Base-by-base conservation (phyloP, 2,329 filamentous ascomycete species). In the Penicillium sp. region DNA sequence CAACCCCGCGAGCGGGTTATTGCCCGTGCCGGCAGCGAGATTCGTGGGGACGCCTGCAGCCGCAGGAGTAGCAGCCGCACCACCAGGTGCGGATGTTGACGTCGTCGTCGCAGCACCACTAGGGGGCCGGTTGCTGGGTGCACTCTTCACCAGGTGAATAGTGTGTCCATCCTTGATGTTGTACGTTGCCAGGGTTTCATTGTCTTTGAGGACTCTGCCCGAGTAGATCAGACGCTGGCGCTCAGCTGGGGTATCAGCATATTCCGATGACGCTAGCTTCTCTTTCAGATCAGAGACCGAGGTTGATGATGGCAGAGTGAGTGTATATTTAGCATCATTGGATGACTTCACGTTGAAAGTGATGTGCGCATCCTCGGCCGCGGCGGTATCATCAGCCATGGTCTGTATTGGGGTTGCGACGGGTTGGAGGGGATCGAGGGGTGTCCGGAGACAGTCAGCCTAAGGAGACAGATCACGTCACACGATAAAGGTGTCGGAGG, bases 81-180 rank as follows among this genome's bases (percentile, higher is more conserved):
- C n/a, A n/a, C n/a, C n/a, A n/a, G n/a, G n/a, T n/a, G n/a, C n/a
- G n/a, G n/a, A n/a, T n/a, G n/a, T n/a, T n/a, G n/a, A n/a, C n/a
- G n/a, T n/a, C n/a, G n/a, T n/a, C n/a, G n/a, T n/a, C n/a, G n/a
- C n/a, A n/a, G n/a, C n/a, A n/a, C n/a, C n/a, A n/a, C n/a, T n/a
- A n/a, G n/a, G n/a, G n/a, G 48, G 46, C 47, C 58, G 78, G 62
- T 94, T 95, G 78, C 90, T 96, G 53, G 87, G 86, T 38, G 93
- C 91, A 66, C 89, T 94, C 77, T 95, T 96, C 62, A 98, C 93
- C 62, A 98, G 80, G 69, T 98, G 93, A 61, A 98, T 83, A 17
- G 91, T 97, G 71, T 97, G 93, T 56, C 90, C 89, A 57, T 88
- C 79, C 77, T 96, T 96, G 71, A 98, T 90, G 77, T 96, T 97